Evolutionary conservation across 345 rosid species (phyloP).

Genomic region (Capsella bursapastoris): DNA sequence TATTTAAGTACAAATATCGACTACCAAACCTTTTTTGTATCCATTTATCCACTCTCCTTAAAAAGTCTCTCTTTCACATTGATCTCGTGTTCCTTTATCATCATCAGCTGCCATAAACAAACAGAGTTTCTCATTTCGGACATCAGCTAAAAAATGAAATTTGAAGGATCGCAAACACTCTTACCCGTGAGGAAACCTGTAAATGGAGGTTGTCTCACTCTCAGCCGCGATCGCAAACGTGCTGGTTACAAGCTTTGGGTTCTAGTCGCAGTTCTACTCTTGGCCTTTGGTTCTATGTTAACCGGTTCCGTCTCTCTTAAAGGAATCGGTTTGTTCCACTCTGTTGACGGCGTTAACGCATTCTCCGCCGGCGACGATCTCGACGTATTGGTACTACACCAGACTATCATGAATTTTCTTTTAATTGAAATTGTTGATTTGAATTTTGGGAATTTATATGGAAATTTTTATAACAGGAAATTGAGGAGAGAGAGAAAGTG

Average conservation of each 20-base stretch:
- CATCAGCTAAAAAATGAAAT: slow-evolving; percentile 42
- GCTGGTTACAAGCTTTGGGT: slow-evolving; percentile 73
- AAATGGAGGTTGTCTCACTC: slow-evolving; percentile 24
- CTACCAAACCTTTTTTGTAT: not conserved
- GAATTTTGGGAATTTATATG: not conserved
- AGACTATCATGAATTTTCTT: not conserved
- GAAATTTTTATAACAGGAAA: slow-evolving; percentile 48
- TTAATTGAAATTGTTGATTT: not conserved
- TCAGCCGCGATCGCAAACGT: slow-evolving; percentile 18
- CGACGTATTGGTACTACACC: slow-evolving; percentile 59
- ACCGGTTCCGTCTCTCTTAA: slow-evolving; percentile 82
- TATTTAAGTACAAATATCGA: not conserved
- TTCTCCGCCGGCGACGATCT: slow-evolving; percentile 58
- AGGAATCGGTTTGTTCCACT: slow-evolving; percentile 59
- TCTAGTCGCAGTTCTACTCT: slow-evolving; percentile 64
- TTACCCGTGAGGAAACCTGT: slow-evolving; percentile 26
- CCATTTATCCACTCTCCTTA: slow-evolving; percentile 3
- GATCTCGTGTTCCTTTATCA: slow-evolving; percentile 14
- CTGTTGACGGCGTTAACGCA: slow-evolving; percentile 44
- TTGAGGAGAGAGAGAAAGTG: slow-evolving; percentile 79
- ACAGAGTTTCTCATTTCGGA: not conserved
- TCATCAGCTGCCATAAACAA: not conserved
- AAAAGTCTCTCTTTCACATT: slow-evolving; percentile 37
- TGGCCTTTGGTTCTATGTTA: slow-evolving; percentile 83
- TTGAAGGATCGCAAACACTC: slow-evolving; percentile 42